Percentiles rank a stretch among this genome's conserved stretches.
Evolutionary conservation across 2,329 filamentous ascomycete species (phyloP).

Genomic region (Rhynchosporium graminicola): DNA sequence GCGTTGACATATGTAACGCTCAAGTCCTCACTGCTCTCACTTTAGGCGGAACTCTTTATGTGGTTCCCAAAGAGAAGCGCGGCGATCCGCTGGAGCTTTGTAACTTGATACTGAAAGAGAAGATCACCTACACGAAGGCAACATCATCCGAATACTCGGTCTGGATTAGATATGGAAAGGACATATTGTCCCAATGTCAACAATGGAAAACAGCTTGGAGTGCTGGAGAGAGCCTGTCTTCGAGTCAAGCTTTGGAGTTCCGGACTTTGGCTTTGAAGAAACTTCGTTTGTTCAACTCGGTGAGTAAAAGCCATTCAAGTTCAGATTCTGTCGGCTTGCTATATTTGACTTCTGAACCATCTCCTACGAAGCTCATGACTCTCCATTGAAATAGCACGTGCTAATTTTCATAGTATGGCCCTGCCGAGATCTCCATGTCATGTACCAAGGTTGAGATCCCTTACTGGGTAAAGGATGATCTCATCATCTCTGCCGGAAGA

Average conservation of each 20-base stretch:
- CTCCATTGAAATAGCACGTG: too few relatives aligned
- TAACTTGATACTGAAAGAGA: slow-evolving; percentile 21
- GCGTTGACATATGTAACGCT: slow-evolving; percentile 27
- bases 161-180: background rate
- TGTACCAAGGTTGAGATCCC: background rate
- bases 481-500: slow-evolving; percentile 11
- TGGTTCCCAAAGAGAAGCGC: slow-evolving; percentile 19
- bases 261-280: slow-evolving; percentile 23
- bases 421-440: slow-evolving; percentile 25
- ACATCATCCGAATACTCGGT: slow-evolving; percentile 31
- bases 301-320: too few relatives aligned
- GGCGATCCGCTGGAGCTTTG: slow-evolving; percentile 26
- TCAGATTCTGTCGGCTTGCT: too few relatives aligned
- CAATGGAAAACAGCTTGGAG: slow-evolving; percentile 33
- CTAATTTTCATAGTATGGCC: slow-evolving; percentile 22
- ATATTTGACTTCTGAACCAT: too few relatives aligned
- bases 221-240: slow-evolving; percentile 36
- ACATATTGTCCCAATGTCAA: background rate
- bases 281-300: slow-evolving; percentile 23
- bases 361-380: too few relatives aligned
- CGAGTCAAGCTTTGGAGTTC: slow-evolving; percentile 21
- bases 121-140: slow-evolving; percentile 28
- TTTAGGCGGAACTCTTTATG: slow-evolving; percentile 23
- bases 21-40: slow-evolving; percentile 27
- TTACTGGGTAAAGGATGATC: background rate